Evolutionary conservation across 345 rosid species (phyloP).

Genomic region (Murraya koenigii): DNA sequence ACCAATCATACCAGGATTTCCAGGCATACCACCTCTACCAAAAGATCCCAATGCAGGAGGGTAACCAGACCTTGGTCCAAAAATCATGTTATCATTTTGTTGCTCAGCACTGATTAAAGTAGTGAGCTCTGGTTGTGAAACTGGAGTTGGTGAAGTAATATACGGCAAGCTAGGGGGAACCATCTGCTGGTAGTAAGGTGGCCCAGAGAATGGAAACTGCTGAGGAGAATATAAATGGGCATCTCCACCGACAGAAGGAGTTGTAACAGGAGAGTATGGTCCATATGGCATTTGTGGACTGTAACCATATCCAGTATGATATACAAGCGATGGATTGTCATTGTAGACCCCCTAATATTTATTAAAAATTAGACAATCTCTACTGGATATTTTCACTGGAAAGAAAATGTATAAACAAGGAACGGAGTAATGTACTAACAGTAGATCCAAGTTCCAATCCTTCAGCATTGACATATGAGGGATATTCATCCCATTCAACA

Average conservation of each 20-base stretch:
- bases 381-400: background rate
- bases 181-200: slow-evolving; percentile 68
- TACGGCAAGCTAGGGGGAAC: slow-evolving; percentile 70
- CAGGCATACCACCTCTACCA: slow-evolving; percentile 49
- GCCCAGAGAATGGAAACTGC: slow-evolving; percentile 68
- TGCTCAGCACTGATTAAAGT: slow-evolving; percentile 57
- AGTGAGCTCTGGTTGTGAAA: slow-evolving; percentile 64
- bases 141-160: slow-evolving; percentile 60
- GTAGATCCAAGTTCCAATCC: slow-evolving; percentile 72
- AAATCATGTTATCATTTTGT: slow-evolving; percentile 64
- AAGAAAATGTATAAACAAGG: slow-evolving; percentile 13
- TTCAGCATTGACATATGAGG: slow-evolving; percentile 62
- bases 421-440: slow-evolving; percentile 40
- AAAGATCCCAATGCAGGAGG: slow-evolving; percentile 68
- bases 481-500: slow-evolving; percentile 77
- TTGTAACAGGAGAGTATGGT: slow-evolving; percentile 82
- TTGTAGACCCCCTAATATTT: slow-evolving; percentile 65
- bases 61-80: slow-evolving; percentile 68
- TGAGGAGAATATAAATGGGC: slow-evolving; percentile 69
- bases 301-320: slow-evolving; percentile 81
- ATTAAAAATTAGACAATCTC: slow-evolving; percentile 11
- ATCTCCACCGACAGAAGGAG: slow-evolving; percentile 69
- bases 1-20: slow-evolving; percentile 59
- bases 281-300: slow-evolving; percentile 85
- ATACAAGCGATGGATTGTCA: slow-evolving; percentile 69